Evolutionary conservation across 805 yeast species (phyloP), one percentile per base, ranked within the genome.

Genomic region (Pichia kluyveri): DNA sequence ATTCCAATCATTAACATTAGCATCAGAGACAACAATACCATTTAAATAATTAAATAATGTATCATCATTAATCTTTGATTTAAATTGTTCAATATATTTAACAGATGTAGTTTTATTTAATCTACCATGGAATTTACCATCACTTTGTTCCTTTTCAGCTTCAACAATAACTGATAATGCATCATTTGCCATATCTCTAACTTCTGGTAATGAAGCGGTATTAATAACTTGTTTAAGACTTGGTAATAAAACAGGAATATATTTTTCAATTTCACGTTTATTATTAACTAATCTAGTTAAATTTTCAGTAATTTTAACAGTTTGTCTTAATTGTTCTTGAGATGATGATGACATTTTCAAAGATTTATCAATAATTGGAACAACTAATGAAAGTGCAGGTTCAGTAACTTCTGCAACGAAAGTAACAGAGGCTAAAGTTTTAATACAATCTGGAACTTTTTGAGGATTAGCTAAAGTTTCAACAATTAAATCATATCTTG

Each of bases 391-490:
- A 57, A 91, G 73, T 5, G 95, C 95, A 6, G 98, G 95, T 70
- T 90, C 98, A 15, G 97, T 93, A 54, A 91, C 99, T 71, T 93
- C 99, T 42, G 99, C 96, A 44, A 91, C 98, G 66, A 91, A 91
- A 0, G 99, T 93, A 47, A 91, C 97, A 39, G 95, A 85, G 3
- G 96, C 84, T 54, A 91, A 76, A 41, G 91, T 79, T 68, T 84
- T 86, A 66, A 91, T 86, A 68, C 96, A 89, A 51, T 78, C 83
- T 49, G 96, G 86, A 44, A 91, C 95, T 62, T 86, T 85, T 54
- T 75, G 74, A 48, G 98, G 98, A 62, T 91, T 86, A 42, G 95
- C 89, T 66, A 93, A 75, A 44, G 98, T 91, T 54, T 84, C 86
- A 38, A 87, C 85, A 63, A 91, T 88, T 46, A 82, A 65, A 54